Evolutionary conservation across 2,329 filamentous ascomycete species (phyloP).

Genomic region (Tolypocladium album): DNA sequence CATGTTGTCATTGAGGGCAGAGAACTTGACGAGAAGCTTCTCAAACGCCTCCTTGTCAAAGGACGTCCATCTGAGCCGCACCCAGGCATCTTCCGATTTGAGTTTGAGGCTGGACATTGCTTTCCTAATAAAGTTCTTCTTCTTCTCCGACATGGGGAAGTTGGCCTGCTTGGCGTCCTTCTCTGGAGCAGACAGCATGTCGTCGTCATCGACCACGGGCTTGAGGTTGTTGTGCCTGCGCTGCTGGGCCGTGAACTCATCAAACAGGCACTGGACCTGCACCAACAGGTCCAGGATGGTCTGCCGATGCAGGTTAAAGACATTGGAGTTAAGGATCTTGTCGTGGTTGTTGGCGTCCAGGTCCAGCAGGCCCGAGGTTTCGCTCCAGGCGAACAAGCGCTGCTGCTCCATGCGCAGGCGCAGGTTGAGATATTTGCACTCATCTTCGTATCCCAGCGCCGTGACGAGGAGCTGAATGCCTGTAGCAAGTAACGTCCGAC

Average conservation of each 20-base stretch:
- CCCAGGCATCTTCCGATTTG: constrained; percentile 22
- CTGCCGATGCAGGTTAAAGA: constrained; percentile 35
- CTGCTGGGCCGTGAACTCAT: constrained; percentile 33
- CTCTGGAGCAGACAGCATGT: constrained; percentile 25
- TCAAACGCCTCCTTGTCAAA: constrained; percentile 37
- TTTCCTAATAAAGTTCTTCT: constrained; percentile 31
- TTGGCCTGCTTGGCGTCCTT: constrained; percentile 32
- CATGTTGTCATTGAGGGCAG: constrained; percentile 35
- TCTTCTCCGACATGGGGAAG: constrained; percentile 29
- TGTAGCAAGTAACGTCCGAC: constrained; percentile 3
- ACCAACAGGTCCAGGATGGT: constrained; percentile 37
- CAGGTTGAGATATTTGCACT: constrained; percentile 36
- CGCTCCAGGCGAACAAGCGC: constrained; percentile 37
- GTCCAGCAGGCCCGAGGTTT: constrained; percentile 35
- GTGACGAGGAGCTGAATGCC: constrained; percentile 37
- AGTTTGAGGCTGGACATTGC: constrained; percentile 27
- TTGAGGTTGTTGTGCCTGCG: constrained; percentile 25
- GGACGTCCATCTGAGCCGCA: constrained; percentile 31
- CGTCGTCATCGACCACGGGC: constrained; percentile 20
- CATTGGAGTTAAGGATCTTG: constrained; percentile 33
- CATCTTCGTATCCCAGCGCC: constrained; percentile 34
- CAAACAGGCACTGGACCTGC: constrained; percentile 34
- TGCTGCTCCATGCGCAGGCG: constrained; percentile 39
- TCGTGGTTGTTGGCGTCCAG: constrained; percentile 27
- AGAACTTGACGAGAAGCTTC: constrained; percentile 29